These are phyloP conservation scores for Mucor racemosus DNA, from an alignment of 371 early-diverging fungal genomes.

Conservation along the genomic window DNA sequence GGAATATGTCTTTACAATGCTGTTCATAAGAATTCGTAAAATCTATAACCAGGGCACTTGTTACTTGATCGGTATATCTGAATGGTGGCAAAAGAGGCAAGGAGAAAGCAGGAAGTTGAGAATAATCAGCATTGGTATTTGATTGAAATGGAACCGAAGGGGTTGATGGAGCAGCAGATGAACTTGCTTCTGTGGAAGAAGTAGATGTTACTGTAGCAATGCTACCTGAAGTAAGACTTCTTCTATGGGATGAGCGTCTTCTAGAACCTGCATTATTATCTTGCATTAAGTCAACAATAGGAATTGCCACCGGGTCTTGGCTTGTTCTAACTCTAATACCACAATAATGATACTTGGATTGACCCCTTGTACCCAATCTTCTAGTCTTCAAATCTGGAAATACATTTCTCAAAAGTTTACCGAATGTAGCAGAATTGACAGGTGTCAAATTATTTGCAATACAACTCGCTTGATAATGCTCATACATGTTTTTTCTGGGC, in stretches of 20 bases:
- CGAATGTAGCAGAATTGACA: constrained; percentile 73
- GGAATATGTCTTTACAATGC: constrained; percentile 28
- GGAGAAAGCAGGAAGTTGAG: background rate
- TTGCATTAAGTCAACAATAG: background rate
- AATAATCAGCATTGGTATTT: background rate
- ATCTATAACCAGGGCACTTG: background rate
- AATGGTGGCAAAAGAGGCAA: background rate
- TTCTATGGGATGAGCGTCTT: background rate
- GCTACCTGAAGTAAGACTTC: constrained; percentile 1
- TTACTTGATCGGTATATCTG: constrained; percentile 7
- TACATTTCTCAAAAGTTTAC: constrained; percentile 66
- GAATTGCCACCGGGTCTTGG: background rate
- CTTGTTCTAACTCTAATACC: constrained; percentile 42
- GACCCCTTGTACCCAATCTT: constrained; percentile 66
- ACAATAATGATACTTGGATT: constrained; percentile 68
- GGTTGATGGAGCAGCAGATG: background rate
- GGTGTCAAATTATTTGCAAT: constrained; percentile 43
- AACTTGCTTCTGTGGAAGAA: background rate
- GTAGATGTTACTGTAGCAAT: background rate
- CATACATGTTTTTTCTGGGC: constrained; percentile 64
- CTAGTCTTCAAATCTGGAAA: constrained; percentile 68
- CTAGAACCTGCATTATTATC: background rate
- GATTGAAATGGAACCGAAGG: background rate
- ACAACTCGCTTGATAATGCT: constrained; percentile 62
- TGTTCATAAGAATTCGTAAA: constrained; percentile 27